Base-by-base conservation (phyloP, 495 filamentous ascomycete genomes). In the Penicillium atrosanguineum region DNA sequence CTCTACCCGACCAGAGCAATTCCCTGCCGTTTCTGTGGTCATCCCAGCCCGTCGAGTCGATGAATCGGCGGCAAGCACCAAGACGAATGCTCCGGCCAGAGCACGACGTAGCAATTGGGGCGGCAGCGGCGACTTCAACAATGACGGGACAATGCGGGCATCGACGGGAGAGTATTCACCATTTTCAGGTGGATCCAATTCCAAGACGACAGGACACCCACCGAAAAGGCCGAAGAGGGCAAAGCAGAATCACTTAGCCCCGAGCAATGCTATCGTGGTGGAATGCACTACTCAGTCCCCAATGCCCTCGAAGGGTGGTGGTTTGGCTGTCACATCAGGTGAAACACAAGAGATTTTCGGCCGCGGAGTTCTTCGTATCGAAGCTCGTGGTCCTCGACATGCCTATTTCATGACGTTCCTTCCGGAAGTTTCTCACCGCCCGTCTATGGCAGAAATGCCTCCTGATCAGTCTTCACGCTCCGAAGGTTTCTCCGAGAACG, bases 311-410 rank as follows among this genome's bases (percentile, higher is more conserved):
- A 9, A 6, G 28, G n/a, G n/a, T n/a, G 28, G 28, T 31, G 28
- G 28, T 31, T 31, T 31, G 11, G 28, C 4, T 11, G 28, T 44
- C 19, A 21, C 28, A 7, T 15, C 36, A 7, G 48, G 19, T 56
- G 12, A 56, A 56, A 34, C 41, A 16, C n/a, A 56, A 56, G 47
- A 60, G 52, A 56, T 60, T n/a, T 60, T 56, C 29, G 48, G 48
- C 1, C 52, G 57, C 29, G 52, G 52, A 43, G 16, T 60, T 45
- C 52, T 60, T 25, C 44, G 42, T 52, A 56, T 60, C 25, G 20
- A 60, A 39, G 21, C 36, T 44, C 38, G 52, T 5, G 47, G 57
- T 23, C 40, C 42, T 48, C 47, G 48, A 34, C 26, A 60, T 25
- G 44, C 23, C 23, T 55, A 48, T 50, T 56, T 60, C 4, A 55